Evolutionary conservation across 495 filamentous ascomycete genomes (phyloP).

Genomic region (Evansstolkia leycettana): DNA sequence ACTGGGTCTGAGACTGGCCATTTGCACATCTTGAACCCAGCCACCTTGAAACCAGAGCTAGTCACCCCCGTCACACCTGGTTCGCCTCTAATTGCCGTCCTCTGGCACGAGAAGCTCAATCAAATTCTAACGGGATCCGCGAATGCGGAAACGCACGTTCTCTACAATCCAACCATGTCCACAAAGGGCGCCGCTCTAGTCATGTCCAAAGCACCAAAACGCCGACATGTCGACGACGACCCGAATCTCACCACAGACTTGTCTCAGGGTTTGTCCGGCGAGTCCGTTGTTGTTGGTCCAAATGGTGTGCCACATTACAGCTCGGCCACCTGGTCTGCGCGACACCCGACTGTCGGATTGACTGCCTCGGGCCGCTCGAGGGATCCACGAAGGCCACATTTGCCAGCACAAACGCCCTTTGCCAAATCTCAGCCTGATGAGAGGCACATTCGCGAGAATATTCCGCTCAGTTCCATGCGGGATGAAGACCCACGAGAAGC

Average conservation of each 20-base stretch:
- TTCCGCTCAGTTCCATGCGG: conserved; percentile 85
- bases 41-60: conserved; percentile 71
- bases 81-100: conserved; percentile 66
- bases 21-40: conserved; percentile 86
- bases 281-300: conserved; percentile 54
- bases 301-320: conserved; percentile 33
- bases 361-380: conserved; percentile 69
- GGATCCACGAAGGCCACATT: conserved; percentile 69
- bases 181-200: conserved; percentile 71
- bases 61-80: conserved; percentile 77
- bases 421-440: conserved; percentile 85
- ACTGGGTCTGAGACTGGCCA: conserved; percentile 80
- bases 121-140: conserved; percentile 92
- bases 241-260: conserved; percentile 73
- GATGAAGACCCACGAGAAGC: conserved; percentile 96
- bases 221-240: conserved; percentile 89
- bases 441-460: conserved; percentile 73
- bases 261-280: conserved; percentile 65
- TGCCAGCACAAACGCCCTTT: conserved; percentile 80
- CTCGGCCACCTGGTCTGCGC: conserved; percentile 43
- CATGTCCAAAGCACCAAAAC: conserved; percentile 88
- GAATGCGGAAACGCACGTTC: conserved; percentile 75
- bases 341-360: conserved; percentile 58
- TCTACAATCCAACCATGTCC: conserved; percentile 80
- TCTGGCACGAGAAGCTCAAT: conserved; percentile 91